Conservation (phyloP, 73 alveolate species). For the Paramecium caudatum region DNA sequence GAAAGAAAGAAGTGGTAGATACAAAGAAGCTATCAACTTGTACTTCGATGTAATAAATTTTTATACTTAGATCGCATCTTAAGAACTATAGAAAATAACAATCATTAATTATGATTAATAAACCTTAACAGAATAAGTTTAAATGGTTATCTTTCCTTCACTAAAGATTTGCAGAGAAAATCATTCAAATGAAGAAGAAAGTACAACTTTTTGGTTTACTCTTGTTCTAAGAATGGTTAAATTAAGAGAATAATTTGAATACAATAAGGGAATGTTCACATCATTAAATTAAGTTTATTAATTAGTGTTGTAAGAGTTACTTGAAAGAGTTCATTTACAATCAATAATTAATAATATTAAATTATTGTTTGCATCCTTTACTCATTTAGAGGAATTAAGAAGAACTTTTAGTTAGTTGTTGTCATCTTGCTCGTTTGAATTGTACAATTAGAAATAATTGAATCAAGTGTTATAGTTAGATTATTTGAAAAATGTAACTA, state of each 20-base stretch:
- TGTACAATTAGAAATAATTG: slow-evolving; percentile 10
- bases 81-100: neutral
- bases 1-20: slow-evolving; percentile 33
- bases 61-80: too few species aligned
- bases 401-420: slow-evolving; percentile 50
- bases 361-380: slow-evolving; percentile 52
- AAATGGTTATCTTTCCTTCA: slow-evolving; percentile 3
- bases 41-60: slow-evolving; percentile 36
- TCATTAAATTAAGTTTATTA: neutral
- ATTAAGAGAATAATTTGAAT: slow-evolving; percentile 30
- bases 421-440: slow-evolving; percentile 46
- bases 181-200: slow-evolving; percentile 46
- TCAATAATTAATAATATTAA: slow-evolving; percentile 14
- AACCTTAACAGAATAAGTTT: neutral
- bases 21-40: slow-evolving; percentile 31
- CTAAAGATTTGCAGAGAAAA: slow-evolving; percentile 44
- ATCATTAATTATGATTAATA: neutral
- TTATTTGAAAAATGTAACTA: slow-evolving; percentile 19
- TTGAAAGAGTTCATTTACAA: slow-evolving; percentile 26
- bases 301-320: slow-evolving; percentile 34
- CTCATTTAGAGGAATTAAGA: slow-evolving; percentile 31
- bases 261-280: neutral
- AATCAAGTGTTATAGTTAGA: neutral
- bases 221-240: slow-evolving; percentile 52
- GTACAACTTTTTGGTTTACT: slow-evolving; percentile 24